These are phyloP conservation scores for Saccharomyces kudriavzevii DNA, from an alignment of 805 yeast genomes.

Conservation along the genomic window DNA sequence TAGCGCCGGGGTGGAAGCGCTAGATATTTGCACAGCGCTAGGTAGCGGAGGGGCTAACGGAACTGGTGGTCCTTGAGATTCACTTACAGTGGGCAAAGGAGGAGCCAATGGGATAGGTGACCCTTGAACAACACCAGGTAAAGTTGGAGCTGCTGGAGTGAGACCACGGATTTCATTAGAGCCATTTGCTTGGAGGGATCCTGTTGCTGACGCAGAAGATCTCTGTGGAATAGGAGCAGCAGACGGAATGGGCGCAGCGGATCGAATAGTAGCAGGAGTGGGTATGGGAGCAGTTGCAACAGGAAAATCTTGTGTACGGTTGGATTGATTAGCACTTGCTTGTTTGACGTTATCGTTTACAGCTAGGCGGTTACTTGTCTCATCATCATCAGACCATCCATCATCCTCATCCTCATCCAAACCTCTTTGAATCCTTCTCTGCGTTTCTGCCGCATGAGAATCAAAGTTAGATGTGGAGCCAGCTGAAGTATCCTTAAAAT, in stretches of 20 bases:
- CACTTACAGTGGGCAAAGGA: conserved; percentile 30
- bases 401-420: conserved; percentile 29
- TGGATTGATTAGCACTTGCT: not conserved
- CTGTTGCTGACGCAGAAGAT: conserved; percentile 13
- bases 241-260: conserved; percentile 30
- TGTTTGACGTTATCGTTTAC: conserved; percentile 24
- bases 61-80: conserved; percentile 1
- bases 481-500: conserved; percentile 40
- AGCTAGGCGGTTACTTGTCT: conserved; percentile 24
- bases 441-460: conserved; percentile 54
- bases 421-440: conserved; percentile 62
- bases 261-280: conserved; percentile 16
- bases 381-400: conserved; percentile 33
- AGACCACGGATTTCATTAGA: conserved; percentile 19
- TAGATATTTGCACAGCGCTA: not conserved
- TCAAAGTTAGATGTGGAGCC: conserved; percentile 35
- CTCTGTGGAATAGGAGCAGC: conserved; percentile 24
- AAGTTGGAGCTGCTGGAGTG: conserved; percentile 17
- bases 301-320: conserved; percentile 6
- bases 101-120: conserved; percentile 37
- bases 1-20: not conserved
- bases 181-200: conserved; percentile 23
- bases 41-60: conserved; percentile 12
- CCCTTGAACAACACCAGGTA: conserved; percentile 14
- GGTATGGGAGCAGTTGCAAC: conserved; percentile 7